Evolutionary conservation across 768 basidiomycete genomes (phyloP).

Genomic region (Wakefieldia striispora): DNA sequence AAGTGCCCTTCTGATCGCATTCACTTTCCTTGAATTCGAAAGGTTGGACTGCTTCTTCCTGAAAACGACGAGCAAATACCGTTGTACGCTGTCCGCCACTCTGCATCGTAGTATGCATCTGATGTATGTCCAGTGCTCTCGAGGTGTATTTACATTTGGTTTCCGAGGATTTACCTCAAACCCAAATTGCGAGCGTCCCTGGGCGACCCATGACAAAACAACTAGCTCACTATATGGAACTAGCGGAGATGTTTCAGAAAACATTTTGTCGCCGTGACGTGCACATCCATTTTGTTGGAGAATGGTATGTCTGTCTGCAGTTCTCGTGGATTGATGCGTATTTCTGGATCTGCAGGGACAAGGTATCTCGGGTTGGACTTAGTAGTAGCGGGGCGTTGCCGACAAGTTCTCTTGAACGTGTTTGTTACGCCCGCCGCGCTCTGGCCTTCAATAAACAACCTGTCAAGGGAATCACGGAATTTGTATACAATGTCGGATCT

Average conservation of each 20-base stretch:
- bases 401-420: constrained; percentile 27
- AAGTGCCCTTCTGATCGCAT: not conserved
- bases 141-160: constrained; percentile 33
- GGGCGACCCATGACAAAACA: constrained; percentile 12
- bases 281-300: constrained; percentile 44
- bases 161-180: constrained; percentile 10
- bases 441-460: constrained; percentile 47
- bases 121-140: constrained; percentile 33
- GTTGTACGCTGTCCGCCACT: constrained; percentile 26
- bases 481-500: constrained; percentile 30
- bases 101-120: not conserved
- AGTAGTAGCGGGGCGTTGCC: constrained; percentile 32
- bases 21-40: not conserved
- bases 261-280: constrained; percentile 36
- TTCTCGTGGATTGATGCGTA: not conserved
- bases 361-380: constrained; percentile 46
- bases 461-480: constrained; percentile 47
- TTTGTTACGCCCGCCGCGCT: constrained; percentile 46
- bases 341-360: constrained; percentile 35
- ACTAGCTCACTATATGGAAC: constrained; percentile 11
- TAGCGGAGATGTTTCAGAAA: constrained; percentile 32
- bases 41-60: constrained; percentile 42
- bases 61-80: constrained; percentile 42
- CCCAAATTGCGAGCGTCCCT: constrained; percentile 9
- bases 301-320: constrained; percentile 33